Conservation (phyloP, 352 stramenopile genomes). For the Plasmopara viticola region DNA sequence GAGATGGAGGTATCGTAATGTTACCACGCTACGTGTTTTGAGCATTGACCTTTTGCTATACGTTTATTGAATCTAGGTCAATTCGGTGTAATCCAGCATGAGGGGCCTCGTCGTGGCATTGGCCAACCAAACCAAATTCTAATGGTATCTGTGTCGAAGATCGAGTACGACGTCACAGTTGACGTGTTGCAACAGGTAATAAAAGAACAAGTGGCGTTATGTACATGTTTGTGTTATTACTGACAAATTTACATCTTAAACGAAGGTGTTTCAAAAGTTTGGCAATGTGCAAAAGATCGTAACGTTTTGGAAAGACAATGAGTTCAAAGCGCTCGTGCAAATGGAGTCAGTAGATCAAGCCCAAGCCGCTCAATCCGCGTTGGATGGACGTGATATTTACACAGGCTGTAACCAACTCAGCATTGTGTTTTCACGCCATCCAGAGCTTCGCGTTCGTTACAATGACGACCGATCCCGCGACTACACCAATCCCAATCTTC, state of each 20-base stretch:
- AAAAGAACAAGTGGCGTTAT: no score
- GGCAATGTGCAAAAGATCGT: slow-evolving; percentile 79
- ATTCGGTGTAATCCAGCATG: slow-evolving; percentile 15
- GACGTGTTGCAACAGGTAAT: slow-evolving; percentile 75
- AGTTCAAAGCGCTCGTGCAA: slow-evolving; percentile 77
- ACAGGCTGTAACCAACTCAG: slow-evolving; percentile 78
- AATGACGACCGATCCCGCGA: slow-evolving; percentile 72
- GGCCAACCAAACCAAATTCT: slow-evolving; percentile 59
- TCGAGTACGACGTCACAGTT: slow-evolving; percentile 78
- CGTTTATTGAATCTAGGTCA: slow-evolving; percentile 11
- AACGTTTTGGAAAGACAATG: slow-evolving; percentile 76
- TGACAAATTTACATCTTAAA: slow-evolving; percentile 1
- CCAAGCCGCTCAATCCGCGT: slow-evolving; percentile 53
- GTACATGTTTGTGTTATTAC: no score
- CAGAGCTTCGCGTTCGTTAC: slow-evolving; percentile 63
- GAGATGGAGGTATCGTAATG: slow-evolving; percentile 15
- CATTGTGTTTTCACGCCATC: slow-evolving; percentile 71
- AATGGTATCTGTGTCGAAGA: slow-evolving; percentile 75
- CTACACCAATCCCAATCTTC: slow-evolving; percentile 72
- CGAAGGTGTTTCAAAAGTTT: slow-evolving; percentile 76
- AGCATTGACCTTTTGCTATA: slow-evolving; percentile 1
- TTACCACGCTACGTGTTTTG: not conserved
- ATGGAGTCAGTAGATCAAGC: slow-evolving; percentile 74
- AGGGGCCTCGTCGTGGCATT: slow-evolving; percentile 27
- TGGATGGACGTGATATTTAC: slow-evolving; percentile 82